These are phyloP conservation scores for Penicillium sumatraense DNA, from an alignment of 2,329 filamentous ascomycete species.

Conservation along the genomic window DNA sequence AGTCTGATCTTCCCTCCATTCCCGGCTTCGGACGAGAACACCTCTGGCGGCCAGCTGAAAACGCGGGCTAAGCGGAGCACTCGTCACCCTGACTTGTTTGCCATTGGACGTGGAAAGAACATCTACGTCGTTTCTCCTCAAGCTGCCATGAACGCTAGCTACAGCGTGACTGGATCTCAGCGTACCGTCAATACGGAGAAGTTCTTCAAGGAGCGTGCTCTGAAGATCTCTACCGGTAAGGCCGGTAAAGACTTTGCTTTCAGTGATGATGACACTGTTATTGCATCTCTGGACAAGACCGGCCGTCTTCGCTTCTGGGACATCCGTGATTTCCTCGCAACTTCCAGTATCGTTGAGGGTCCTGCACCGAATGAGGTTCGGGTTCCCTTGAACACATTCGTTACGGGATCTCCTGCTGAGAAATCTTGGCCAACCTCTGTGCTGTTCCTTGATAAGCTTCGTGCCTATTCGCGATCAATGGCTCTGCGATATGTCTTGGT, in stretches of 20 bases:
- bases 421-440: conserved; percentile 98
- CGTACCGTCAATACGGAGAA: conserved; percentile 80
- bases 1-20: conserved; percentile 90
- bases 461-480: conserved; percentile 86
- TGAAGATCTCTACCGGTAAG: conserved; percentile 96
- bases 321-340: conserved; percentile 73
- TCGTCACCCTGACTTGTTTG: conserved; percentile 89
- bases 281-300: conserved; percentile 95
- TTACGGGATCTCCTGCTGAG: conserved; percentile 82
- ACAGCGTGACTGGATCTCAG: conserved; percentile 55
- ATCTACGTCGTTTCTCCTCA: conserved; percentile 82
- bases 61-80: conserved; percentile 90
- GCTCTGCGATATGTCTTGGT: conserved; percentile 95
- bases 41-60: conserved; percentile 90
- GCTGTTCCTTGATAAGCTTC: conserved; percentile 92
- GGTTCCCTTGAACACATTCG: conserved; percentile 82
- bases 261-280: conserved; percentile 92
- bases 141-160: conserved; percentile 56
- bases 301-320: conserved; percentile 99
- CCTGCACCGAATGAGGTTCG: conserved; percentile 73
- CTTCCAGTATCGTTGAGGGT: conserved; percentile 47
- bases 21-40: conserved; percentile 83
- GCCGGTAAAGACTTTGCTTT: conserved; percentile 98
- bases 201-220: conserved; percentile 80
- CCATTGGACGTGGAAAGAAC: conserved; percentile 91